A percentile compares a stretch with the other conserved stretches of the same genome.
Conservation (phyloP, 192 early-diverging fungal genomes). For the Gaertneriomyces sp. region DNA sequence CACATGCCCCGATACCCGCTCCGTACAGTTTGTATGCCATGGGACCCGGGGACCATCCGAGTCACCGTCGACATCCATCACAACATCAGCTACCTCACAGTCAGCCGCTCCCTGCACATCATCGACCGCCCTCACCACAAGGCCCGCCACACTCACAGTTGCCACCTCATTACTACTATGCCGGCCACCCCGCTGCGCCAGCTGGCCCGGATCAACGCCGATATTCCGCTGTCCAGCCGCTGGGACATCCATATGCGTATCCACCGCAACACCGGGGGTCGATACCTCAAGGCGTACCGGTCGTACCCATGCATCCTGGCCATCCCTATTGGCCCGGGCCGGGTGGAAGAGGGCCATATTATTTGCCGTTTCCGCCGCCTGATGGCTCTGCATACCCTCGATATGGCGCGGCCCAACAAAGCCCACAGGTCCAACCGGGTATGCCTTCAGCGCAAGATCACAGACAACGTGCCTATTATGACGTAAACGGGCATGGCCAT, state of each 20-base stretch:
- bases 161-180: too few species aligned
- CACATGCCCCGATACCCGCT: neutral
- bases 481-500: too few species aligned
- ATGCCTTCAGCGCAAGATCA: too few species aligned
- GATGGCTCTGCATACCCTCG: too few species aligned
- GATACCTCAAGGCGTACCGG: neutral
- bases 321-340: conserved; percentile 21
- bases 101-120: neutral
- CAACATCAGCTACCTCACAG: neutral
- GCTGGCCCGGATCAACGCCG: neutral
- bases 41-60: neutral
- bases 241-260: neutral
- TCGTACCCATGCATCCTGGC: conserved; percentile 3
- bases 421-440: too few species aligned
- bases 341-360: too few species aligned
- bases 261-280: neutral
- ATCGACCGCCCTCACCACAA: neutral
- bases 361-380: too few species aligned
- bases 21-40: neutral
- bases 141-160: too few species aligned
- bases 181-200: neutral
- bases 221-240: neutral
- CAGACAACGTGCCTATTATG: too few species aligned
- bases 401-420: too few species aligned
- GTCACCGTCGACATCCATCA: neutral